Percentiles rank a stretch among this genome's conserved stretches.
Evolutionary conservation across 192 early-diverging fungal genomes (phyloP).

Genomic region (Rhizophagus sp.): DNA sequence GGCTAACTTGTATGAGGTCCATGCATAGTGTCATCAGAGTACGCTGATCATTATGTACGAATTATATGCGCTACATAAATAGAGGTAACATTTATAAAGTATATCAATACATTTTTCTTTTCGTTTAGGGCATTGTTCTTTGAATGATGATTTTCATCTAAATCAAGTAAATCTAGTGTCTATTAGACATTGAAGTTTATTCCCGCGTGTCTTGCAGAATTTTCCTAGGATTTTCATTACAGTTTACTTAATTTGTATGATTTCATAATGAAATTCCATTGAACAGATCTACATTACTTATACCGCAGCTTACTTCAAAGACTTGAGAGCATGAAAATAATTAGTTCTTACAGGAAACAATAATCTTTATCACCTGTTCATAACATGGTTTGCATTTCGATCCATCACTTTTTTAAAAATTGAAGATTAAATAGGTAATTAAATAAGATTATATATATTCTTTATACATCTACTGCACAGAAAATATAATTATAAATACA

Average conservation of each 20-base stretch:
- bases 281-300: background rate
- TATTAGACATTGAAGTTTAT: no score
- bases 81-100: background rate
- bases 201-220: background rate
- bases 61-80: background rate
- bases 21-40: background rate
- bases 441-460: no score
- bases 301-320: background rate
- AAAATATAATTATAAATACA: no score
- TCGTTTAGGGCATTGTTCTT: background rate
- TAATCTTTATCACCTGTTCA: background rate
- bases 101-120: background rate
- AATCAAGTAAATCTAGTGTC: background rate
- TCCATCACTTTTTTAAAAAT: background rate
- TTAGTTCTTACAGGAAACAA: background rate
- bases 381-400: background rate
- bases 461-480: no score
- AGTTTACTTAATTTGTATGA: background rate
- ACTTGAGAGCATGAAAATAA: background rate
- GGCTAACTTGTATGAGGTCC: background rate
- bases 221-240: background rate
- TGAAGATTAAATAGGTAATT: no score
- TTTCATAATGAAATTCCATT: background rate
- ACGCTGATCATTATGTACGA: background rate
- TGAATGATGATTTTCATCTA: background rate